A percentile compares a stretch with the other conserved stretches of the same genome.
Evolutionary conservation across 805 yeast genomes (phyloP).

Genomic region (Sugiyamaella lignohabitans): DNA sequence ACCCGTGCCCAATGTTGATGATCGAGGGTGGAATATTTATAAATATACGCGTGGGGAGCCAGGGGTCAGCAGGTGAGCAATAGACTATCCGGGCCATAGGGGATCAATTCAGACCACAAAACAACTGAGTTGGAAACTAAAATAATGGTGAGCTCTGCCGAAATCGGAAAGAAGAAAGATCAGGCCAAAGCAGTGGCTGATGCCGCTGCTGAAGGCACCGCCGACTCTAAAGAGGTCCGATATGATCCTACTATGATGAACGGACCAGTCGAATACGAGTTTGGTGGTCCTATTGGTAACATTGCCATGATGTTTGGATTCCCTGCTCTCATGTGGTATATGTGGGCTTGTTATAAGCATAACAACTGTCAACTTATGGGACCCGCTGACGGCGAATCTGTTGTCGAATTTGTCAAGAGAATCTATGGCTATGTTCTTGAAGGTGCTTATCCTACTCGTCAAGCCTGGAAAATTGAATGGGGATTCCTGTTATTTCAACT

Average conservation of each 20-base stretch:
- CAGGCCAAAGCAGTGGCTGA: too few species aligned
- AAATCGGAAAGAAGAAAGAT: too few species aligned
- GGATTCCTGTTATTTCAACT: constrained; percentile 65
- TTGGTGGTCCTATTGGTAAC: constrained; percentile 91
- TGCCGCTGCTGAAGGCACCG: too few species aligned
- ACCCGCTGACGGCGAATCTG: constrained; percentile 52
- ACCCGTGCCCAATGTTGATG: too few species aligned
- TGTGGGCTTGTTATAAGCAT: constrained; percentile 87
- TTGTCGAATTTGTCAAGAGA: constrained; percentile 40
- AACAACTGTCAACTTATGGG: constrained; percentile 67
- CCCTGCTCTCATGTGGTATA: constrained; percentile 90
- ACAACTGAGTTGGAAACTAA: too few species aligned
- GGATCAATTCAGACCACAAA: too few species aligned
- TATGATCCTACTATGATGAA: constrained; percentile 18
- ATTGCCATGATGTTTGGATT: constrained; percentile 87
- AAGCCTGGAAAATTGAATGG: constrained; percentile 66
- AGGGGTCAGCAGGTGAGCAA: too few species aligned
- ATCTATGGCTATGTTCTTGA: constrained; percentile 39
- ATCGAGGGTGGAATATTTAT: too few species aligned
- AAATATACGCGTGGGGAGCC: too few species aligned
- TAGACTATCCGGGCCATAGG: too few species aligned
- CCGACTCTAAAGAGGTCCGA: too few species aligned
- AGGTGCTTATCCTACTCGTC: constrained; percentile 38
- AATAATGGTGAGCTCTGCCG: too few species aligned
- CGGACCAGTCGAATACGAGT: constrained; percentile 49